Percentiles rank a stretch among this genome's conserved stretches.
phyloP scores from a whole-genome alignment of 2,329 filamentous ascomycete species.

The Sarocladium strictum region DNA sequence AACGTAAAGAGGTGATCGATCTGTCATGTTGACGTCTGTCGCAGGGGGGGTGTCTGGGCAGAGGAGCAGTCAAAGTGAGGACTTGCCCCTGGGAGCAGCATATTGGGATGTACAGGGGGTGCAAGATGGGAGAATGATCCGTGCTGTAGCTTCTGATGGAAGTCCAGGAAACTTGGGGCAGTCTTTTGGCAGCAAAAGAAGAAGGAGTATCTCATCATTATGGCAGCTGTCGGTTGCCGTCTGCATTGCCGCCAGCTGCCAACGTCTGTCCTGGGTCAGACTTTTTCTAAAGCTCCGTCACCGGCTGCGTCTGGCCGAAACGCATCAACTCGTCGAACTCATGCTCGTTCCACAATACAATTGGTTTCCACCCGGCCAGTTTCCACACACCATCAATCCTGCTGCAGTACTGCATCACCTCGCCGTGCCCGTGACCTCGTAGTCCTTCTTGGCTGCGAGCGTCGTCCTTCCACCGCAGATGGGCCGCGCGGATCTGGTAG shows the following conservation, averaged over 20 bases:
- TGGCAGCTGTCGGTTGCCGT: neutral
- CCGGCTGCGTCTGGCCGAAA: neutral
- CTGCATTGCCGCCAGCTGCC: neutral
- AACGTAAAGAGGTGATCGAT: too few relatives aligned
- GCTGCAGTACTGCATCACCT: neutral
- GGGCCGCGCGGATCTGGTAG: neutral
- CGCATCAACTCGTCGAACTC: neutral
- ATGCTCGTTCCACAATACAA: neutral
- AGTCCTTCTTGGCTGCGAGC: neutral
- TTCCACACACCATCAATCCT: neutral
- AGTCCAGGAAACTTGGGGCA: too few relatives aligned
- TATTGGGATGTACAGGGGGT: too few relatives aligned
- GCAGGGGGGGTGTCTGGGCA: too few relatives aligned
- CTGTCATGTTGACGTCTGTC: too few relatives aligned
- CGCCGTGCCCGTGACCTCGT: neutral
- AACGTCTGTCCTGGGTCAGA: too few relatives aligned
- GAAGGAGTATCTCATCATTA: too few relatives aligned
- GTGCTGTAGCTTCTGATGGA: too few relatives aligned
- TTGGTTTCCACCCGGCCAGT: neutral
- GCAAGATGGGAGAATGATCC: too few relatives aligned
- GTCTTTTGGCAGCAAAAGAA: too few relatives aligned
- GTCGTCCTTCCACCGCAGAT: neutral
- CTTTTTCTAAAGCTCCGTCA: neutral
- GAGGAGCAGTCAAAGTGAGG: too few relatives aligned
- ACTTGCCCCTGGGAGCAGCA: too few relatives aligned